phyloP scores from a whole-genome alignment of 2,329 filamentous ascomycete species.

The Scedosporium dehoogii region DNA sequence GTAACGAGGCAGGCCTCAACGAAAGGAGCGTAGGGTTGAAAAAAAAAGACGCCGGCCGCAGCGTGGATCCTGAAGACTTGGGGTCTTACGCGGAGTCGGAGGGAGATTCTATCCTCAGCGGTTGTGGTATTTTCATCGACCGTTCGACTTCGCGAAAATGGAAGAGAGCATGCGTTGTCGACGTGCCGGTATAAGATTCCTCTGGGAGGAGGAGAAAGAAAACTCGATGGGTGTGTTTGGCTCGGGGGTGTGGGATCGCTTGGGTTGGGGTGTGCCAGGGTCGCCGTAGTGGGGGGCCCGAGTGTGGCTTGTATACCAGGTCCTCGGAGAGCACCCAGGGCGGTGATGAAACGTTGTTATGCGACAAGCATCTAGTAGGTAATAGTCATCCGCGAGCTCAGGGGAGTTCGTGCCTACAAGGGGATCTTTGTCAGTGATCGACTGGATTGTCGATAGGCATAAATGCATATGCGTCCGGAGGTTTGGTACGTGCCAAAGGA shows the following conservation, averaged over 20 bases:
- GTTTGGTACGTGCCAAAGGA: background rate
- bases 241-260: conserved; percentile 5
- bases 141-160: background rate
- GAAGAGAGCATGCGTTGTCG: background rate
- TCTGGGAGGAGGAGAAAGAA: background rate
- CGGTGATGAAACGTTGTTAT: conserved; percentile 18
- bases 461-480: background rate
- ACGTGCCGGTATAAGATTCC: background rate
- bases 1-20: no score
- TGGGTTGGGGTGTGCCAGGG: conserved; percentile 1
- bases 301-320: conserved; percentile 7
- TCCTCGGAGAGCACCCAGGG: conserved; percentile 7
- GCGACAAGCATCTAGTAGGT: conserved; percentile 10
- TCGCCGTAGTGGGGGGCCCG: conserved; percentile 8
- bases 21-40: background rate
- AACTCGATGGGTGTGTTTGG: background rate
- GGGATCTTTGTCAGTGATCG: conserved; percentile 1
- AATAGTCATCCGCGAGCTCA: background rate
- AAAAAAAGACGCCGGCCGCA: background rate
- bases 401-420: background rate
- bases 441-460: background rate
- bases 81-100: no score
- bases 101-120: no score
- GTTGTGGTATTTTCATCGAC: background rate
- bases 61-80: background rate